Evolutionary conservation across 2,329 filamentous ascomycete genomes (phyloP).

Genomic region (Biscogniauxia mediterranea): DNA sequence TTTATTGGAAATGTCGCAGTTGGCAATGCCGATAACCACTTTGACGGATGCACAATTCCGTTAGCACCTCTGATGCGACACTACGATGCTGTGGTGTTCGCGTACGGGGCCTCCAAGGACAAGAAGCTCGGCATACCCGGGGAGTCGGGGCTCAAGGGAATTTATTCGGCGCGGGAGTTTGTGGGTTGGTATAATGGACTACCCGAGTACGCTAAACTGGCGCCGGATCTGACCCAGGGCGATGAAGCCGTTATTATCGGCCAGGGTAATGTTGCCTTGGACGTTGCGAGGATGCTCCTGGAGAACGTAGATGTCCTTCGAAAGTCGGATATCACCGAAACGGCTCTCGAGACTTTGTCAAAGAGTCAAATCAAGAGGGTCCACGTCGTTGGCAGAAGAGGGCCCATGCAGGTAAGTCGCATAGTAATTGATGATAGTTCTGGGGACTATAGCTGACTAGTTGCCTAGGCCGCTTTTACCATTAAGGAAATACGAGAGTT

Average conservation of each 20-base stretch:
- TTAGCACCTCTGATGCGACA: conserved; percentile 69
- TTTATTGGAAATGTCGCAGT: conserved; percentile 89
- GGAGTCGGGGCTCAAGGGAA: conserved; percentile 67
- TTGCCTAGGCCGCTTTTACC: conserved; percentile 75
- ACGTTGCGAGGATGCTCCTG: conserved; percentile 86
- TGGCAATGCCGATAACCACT: conserved; percentile 49
- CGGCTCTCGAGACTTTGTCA: conserved; percentile 72
- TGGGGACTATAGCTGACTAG: conserved; percentile 1
- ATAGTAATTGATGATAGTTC: neutral
- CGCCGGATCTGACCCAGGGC: conserved; percentile 70
- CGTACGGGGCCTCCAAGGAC: conserved; percentile 88
- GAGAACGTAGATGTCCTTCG: conserved; percentile 70
- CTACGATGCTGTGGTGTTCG: conserved; percentile 89
- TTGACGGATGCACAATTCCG: conserved; percentile 54
- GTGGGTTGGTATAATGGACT: conserved; percentile 99
- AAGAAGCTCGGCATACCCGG: conserved; percentile 75
- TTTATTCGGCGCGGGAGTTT: conserved; percentile 88
- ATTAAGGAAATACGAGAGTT: conserved; percentile 93
- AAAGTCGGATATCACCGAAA: conserved; percentile 85
- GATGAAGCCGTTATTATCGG: conserved; percentile 88
- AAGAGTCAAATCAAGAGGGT: conserved; percentile 76
- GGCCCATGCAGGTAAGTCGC: conserved; percentile 72
- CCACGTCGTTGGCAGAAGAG: conserved; percentile 83
- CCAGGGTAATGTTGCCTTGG: conserved; percentile 93
- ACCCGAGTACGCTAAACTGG: conserved; percentile 71